These are phyloP conservation scores for Cyclotella cryptica DNA, from an alignment of 108 stramenopile species.

Conservation along the genomic window DNA sequence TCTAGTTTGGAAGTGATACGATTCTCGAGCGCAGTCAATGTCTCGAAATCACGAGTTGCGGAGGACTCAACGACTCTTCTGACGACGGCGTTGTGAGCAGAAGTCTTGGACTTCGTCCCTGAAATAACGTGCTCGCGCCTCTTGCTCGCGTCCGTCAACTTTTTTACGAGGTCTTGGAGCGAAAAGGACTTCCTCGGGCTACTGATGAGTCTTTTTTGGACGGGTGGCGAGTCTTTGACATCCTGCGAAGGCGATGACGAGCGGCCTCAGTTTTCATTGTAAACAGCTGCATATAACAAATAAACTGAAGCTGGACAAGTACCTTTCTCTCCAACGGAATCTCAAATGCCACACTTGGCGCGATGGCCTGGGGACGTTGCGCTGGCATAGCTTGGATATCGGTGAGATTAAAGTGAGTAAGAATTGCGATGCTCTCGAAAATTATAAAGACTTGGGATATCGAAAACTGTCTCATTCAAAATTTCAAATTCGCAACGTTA, in stretches of 20 bases:
- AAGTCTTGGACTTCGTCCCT: conserved; percentile 10
- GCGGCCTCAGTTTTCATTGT: not conserved
- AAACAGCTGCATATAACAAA: not conserved
- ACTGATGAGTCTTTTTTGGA: conserved; percentile 20
- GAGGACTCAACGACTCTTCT: conserved; percentile 3
- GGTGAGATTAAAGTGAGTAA: not conserved
- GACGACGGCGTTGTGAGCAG: conserved; percentile 13
- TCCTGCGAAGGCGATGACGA: not conserved
- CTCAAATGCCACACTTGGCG: conserved; percentile 21
- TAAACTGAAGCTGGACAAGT: not conserved
- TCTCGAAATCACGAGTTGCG: not conserved
- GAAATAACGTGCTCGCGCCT: conserved; percentile 2
- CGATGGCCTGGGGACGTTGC: not conserved
- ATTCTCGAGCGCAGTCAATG: not conserved
- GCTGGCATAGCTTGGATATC: not conserved
- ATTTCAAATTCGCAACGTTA: too few species aligned
- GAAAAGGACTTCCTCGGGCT: conserved; percentile 18
- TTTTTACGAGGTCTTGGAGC: conserved; percentile 13
- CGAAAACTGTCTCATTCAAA: too few species aligned
- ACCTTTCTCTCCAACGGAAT: conserved; percentile 27
- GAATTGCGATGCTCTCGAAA: not conserved
- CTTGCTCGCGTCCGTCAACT: conserved; percentile 6
- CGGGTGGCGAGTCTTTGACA: conserved; percentile 11
- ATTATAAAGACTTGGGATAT: too few species aligned
- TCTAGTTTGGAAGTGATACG: conserved; percentile 8